Conservation (phyloP, 1,139 yeast species). For the Yamadazyma atmosphaerica region DNA sequence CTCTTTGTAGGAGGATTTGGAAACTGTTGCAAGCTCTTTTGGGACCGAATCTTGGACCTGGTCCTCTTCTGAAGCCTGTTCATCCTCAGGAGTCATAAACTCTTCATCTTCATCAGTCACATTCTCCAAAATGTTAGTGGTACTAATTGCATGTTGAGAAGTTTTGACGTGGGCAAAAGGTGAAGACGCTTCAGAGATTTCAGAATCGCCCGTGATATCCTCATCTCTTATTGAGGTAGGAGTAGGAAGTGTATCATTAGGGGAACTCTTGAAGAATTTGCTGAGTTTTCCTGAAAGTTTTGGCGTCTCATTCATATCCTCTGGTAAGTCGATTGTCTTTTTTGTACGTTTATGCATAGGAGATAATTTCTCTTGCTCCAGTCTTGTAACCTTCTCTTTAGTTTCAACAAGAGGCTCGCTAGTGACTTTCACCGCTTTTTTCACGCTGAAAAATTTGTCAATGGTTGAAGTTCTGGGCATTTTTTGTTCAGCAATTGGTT, state of each 20-base stretch:
- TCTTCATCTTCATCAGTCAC: slow-evolving; percentile 21
- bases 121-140: slow-evolving; percentile 20
- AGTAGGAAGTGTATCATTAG: slow-evolving; percentile 7
- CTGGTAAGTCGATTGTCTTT: slow-evolving; percentile 13
- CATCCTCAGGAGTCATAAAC: too few relatives aligned
- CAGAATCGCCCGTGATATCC: slow-evolving; percentile 36
- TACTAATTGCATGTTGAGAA: slow-evolving; percentile 10
- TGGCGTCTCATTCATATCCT: slow-evolving; percentile 6
- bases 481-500: not conserved
- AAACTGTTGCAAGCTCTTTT: not conserved
- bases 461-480: slow-evolving; percentile 4
- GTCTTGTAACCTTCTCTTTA: not conserved
- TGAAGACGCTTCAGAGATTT: slow-evolving; percentile 36
- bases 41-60: too few relatives aligned
- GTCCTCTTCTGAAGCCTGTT: too few relatives aligned
- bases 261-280: slow-evolving; percentile 12
- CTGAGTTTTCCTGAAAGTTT: slow-evolving; percentile 11
- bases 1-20: slow-evolving; percentile 1
- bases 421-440: slow-evolving; percentile 5
- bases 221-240: slow-evolving; percentile 14
- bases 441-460: slow-evolving; percentile 17
- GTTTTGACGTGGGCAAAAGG: slow-evolving; percentile 16
- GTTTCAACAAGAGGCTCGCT: not conserved
- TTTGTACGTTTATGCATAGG: slow-evolving; percentile 30
- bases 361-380: slow-evolving; percentile 14